These are phyloP conservation scores for Candida dajiaensis DNA, from an alignment of 805 yeast genomes.

Conservation along the genomic window DNA sequence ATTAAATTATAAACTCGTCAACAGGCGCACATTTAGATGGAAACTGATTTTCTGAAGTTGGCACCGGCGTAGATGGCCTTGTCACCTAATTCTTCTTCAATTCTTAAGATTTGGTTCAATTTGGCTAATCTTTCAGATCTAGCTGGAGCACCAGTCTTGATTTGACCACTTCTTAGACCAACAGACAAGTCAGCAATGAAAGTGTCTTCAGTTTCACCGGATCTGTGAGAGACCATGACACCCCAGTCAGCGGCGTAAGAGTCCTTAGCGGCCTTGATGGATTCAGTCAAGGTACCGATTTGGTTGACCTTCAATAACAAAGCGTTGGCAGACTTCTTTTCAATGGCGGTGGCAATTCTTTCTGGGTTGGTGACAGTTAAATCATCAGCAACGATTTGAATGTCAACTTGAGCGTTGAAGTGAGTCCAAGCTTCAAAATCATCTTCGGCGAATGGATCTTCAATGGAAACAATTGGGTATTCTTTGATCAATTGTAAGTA, in stretches of 20 bases:
- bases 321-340: constrained; percentile 92
- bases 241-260: constrained; percentile 98
- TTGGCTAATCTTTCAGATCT: constrained; percentile 99
- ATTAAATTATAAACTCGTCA: background rate
- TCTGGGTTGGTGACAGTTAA: constrained; percentile 97
- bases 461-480: constrained; percentile 97
- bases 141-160: constrained; percentile 99
- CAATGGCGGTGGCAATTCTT: constrained; percentile 93
- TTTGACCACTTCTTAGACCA: constrained; percentile 97
- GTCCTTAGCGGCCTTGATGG: constrained; percentile 94
- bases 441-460: constrained; percentile 99
- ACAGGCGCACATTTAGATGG: constrained; percentile 20
- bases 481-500: constrained; percentile 75
- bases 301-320: constrained; percentile 97
- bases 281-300: constrained; percentile 94
- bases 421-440: constrained; percentile 98
- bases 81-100: constrained; percentile 97
- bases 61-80: constrained; percentile 95
- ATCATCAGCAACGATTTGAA: constrained; percentile 97
- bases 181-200: constrained; percentile 97
- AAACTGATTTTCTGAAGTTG: constrained; percentile 60
- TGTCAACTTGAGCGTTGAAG: constrained; percentile 68
- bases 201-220: constrained; percentile 99
- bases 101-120: constrained; percentile 96
- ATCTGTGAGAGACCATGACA: constrained; percentile 99